phyloP scores from a whole-genome alignment of 176 grass and related monocot genomes.

The Lolium multiflorum region DNA sequence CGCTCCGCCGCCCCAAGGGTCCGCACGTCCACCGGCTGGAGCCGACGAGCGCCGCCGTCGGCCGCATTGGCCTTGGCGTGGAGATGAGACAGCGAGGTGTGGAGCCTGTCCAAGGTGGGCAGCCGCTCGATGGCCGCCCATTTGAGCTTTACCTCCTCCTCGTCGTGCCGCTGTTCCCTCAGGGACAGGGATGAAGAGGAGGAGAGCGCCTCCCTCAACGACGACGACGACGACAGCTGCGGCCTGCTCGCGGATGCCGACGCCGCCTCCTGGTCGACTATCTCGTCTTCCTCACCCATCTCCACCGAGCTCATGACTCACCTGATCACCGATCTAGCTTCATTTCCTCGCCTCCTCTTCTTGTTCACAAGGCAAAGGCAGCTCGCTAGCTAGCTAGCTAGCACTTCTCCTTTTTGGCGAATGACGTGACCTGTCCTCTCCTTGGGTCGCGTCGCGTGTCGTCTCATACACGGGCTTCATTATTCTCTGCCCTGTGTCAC shows the following conservation, averaged over 20 bases:
- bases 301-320: not conserved
- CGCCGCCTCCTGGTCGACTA: not conserved
- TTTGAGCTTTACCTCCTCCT: conserved; percentile 59
- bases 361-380: too few relatives aligned
- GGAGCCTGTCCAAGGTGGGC: conserved; percentile 50
- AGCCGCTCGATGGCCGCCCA: conserved; percentile 78
- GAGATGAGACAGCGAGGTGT: conserved; percentile 44
- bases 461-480: too few relatives aligned
- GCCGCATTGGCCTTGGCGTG: not conserved
- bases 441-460: too few relatives aligned
- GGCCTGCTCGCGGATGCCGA: not conserved
- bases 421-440: too few relatives aligned
- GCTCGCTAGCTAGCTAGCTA: too few relatives aligned
- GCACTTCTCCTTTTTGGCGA: too few relatives aligned
- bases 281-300: not conserved
- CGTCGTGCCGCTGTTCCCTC: conserved; percentile 4
- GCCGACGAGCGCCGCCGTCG: not conserved
- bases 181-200: not conserved
- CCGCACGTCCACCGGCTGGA: conserved; percentile 54
- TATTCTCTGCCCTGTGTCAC: too few relatives aligned
- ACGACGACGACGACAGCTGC: conserved; percentile 18
- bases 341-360: not conserved
- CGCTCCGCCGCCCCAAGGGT: conserved; percentile 52
- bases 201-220: conserved; percentile 14
- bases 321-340: not conserved